These are phyloP conservation scores for Fusarium albidum DNA, from an alignment of 2,329 filamentous ascomycete genomes.

Conservation along the genomic window DNA sequence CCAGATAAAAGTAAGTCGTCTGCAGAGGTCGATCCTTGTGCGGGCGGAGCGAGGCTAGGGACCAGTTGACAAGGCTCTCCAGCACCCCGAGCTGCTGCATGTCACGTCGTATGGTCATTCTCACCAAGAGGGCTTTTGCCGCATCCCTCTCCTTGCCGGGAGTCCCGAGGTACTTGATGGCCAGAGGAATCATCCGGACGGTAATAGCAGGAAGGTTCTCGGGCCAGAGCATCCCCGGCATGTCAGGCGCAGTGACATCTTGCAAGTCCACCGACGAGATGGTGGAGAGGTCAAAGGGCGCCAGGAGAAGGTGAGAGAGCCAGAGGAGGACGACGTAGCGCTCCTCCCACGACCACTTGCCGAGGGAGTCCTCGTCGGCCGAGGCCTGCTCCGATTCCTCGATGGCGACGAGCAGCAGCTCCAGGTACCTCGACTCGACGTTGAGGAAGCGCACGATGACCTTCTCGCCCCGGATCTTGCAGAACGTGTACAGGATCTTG, in stretches of 20 bases:
- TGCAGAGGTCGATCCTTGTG: slow-evolving; percentile 45
- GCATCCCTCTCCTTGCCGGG: slow-evolving; percentile 90
- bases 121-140: slow-evolving; percentile 82
- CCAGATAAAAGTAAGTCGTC: slow-evolving; percentile 79
- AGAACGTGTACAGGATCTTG: slow-evolving; percentile 85
- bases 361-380: slow-evolving; percentile 21
- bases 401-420: slow-evolving; percentile 78
- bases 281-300: slow-evolving; percentile 88
- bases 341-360: slow-evolving; percentile 80
- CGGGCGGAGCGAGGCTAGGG: slow-evolving; percentile 66
- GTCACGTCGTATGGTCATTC: slow-evolving; percentile 83
- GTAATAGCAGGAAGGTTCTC: slow-evolving; percentile 73
- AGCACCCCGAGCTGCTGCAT: slow-evolving; percentile 84
- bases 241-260: slow-evolving; percentile 51
- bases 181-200: slow-evolving; percentile 73
- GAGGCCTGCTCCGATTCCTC: slow-evolving; percentile 62
- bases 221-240: slow-evolving; percentile 64
- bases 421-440: slow-evolving; percentile 87
- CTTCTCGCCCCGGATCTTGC: slow-evolving; percentile 94
- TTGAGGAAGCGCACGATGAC: slow-evolving; percentile 90
- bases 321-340: slow-evolving; percentile 87
- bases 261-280: slow-evolving; percentile 73
- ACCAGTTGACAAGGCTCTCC: slow-evolving; percentile 74
- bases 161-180: slow-evolving; percentile 73
- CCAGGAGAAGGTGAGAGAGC: slow-evolving; percentile 82